phyloP scores from a whole-genome alignment of 345 rosid genomes.

The Linum lewisii region DNA sequence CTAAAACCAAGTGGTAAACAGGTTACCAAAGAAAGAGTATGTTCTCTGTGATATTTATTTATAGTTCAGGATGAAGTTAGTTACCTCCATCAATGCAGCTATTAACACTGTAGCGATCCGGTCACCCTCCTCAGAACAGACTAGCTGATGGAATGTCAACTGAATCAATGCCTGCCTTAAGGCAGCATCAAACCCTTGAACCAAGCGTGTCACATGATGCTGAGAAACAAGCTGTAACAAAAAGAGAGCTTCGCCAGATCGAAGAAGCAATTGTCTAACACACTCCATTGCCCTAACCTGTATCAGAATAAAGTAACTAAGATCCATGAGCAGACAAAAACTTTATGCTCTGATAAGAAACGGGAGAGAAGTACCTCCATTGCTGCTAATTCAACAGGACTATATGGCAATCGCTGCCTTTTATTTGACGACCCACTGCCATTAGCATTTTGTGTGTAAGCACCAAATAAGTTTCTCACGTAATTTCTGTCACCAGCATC shows the following conservation, averaged over 20 bases:
- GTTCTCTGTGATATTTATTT: neutral
- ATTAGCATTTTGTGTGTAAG: conserved; percentile 45
- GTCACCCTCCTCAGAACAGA: conserved; percentile 96
- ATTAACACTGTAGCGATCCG: conserved; percentile 74
- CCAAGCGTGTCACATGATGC: conserved; percentile 73
- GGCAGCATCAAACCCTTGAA: conserved; percentile 72
- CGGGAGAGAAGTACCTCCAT: conserved; percentile 49
- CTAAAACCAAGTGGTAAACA: conserved; percentile 4
- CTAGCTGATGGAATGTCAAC: conserved; percentile 84
- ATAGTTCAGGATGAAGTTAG: conserved; percentile 1
- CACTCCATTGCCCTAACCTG: conserved; percentile 99
- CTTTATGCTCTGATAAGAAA: conserved; percentile 7
- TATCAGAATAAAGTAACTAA: conserved; percentile 9
- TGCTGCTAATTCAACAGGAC: conserved; percentile 89
- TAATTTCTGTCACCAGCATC: conserved; percentile 63
- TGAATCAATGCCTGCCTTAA: conserved; percentile 52
- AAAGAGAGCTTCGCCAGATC: conserved; percentile 96
- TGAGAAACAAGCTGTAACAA: conserved; percentile 83
- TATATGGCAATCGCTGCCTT: conserved; percentile 75
- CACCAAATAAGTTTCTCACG: conserved; percentile 68
- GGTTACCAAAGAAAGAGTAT: neutral
- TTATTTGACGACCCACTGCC: conserved; percentile 59
- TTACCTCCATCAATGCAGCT: conserved; percentile 88
- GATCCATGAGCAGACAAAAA: conserved; percentile 10
- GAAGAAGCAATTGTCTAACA: conserved; percentile 83